phyloP scores from a whole-genome alignment of 257 asterid genomes.

The Mentha longifolia region DNA sequence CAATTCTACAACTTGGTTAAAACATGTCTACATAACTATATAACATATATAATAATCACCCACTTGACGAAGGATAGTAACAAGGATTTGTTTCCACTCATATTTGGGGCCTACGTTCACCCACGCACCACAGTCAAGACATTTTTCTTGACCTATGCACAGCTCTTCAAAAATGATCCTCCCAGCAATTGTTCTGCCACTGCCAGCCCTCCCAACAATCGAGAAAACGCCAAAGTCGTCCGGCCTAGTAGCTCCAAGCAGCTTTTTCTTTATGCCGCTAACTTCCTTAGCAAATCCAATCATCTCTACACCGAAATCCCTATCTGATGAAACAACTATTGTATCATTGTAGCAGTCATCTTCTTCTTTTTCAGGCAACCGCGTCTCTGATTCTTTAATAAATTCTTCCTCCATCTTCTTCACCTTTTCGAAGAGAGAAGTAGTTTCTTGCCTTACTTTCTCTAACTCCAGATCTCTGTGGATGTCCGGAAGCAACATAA shows the following conservation, averaged over 20 bases:
- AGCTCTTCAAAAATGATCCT: not conserved
- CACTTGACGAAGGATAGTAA: constrained; percentile 7
- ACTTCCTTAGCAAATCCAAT: not conserved
- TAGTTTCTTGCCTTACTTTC: not conserved
- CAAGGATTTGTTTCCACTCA: constrained; percentile 1
- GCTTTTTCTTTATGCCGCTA: not conserved
- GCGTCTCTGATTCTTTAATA: not conserved
- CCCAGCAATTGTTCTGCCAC: constrained; percentile 16
- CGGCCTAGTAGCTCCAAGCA: constrained; percentile 4
- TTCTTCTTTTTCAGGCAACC: not conserved
- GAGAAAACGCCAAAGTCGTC: constrained; percentile 7
- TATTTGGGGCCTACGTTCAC: constrained; percentile 2
- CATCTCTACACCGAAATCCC: constrained; percentile 14
- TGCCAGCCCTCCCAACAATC: constrained; percentile 17
- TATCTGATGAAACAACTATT: not conserved
- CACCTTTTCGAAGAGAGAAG: not conserved
- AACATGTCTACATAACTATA: not conserved
- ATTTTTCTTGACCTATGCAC: not conserved
- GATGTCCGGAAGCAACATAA: not conserved
- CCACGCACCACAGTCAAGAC: constrained; percentile 26
- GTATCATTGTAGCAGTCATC: not conserved
- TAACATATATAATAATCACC: not conserved
- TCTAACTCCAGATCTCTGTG: constrained; percentile 1
- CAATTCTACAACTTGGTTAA: too few species aligned
- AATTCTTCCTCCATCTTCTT: constrained; percentile 12